These are phyloP conservation scores for Leishmania major DNA, from an alignment of 208 protist genomes.

Conservation along the genomic window DNA sequence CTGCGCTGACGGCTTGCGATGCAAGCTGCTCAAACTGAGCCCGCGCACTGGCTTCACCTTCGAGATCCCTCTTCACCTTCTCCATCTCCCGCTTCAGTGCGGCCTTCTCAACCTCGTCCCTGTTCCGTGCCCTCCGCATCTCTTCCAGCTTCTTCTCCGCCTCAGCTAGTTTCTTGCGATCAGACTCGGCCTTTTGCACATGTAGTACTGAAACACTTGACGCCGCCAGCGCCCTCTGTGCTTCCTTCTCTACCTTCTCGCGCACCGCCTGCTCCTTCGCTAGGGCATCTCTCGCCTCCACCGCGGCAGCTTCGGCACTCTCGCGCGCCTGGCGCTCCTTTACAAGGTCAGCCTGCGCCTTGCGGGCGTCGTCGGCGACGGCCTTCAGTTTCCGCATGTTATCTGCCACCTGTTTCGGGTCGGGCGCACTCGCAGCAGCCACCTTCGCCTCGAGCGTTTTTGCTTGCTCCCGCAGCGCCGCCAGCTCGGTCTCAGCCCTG, in stretches of 20 bases:
- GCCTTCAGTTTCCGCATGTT: constrained; percentile 29
- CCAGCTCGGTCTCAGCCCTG: constrained; percentile 15
- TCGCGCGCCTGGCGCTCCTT: constrained; percentile 36
- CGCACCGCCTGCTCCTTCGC: constrained; percentile 37
- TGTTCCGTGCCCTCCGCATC: constrained; percentile 32
- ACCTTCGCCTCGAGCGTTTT: constrained; percentile 11
- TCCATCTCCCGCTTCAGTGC: constrained; percentile 34
- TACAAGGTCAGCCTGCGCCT: constrained; percentile 31
- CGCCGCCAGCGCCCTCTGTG: constrained; percentile 13
- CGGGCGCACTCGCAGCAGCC: background rate
- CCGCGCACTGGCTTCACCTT: constrained; percentile 35
- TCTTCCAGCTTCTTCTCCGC: constrained; percentile 31
- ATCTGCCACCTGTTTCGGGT: constrained; percentile 13
- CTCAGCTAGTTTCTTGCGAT: constrained; percentile 33
- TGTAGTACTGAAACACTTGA: constrained; percentile 1
- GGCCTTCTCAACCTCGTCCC: constrained; percentile 31
- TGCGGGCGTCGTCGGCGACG: constrained; percentile 31
- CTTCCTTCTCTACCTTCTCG: constrained; percentile 41
- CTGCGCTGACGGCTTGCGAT: constrained; percentile 28
- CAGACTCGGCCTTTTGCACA: constrained; percentile 15
- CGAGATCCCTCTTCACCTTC: constrained; percentile 28
- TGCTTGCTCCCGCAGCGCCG: constrained; percentile 17
- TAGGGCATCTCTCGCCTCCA: constrained; percentile 14
- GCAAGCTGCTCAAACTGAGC: constrained; percentile 48
- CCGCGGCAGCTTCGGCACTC: constrained; percentile 23